Base-by-base conservation (phyloP, 805 yeast species). In the Debaryomyces castellii region DNA sequence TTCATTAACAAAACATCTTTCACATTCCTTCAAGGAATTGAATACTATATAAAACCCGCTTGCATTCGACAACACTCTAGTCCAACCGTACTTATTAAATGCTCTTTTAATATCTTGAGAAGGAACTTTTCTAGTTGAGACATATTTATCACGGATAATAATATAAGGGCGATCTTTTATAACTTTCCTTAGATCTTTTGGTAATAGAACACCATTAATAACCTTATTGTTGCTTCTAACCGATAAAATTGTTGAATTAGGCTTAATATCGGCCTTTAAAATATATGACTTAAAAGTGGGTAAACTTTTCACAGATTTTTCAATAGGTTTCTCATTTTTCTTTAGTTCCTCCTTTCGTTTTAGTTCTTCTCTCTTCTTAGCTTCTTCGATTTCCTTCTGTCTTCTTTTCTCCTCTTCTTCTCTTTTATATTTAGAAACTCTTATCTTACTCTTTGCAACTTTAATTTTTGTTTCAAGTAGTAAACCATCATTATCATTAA, bases 21-120 rank as follows among this genome's bases (percentile, higher is more conserved):
- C 77, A 24, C 88, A 85, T 49, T 83, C 87, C 28, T 64, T 64
- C 11, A 75, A 62, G 14, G 77, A 72, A 53, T 82, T 81, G 63
- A 89, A 89, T 1, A 87, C 82, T 32, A 89, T 71, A 54, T 77
- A 89, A 53, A 85, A 84, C 0, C 96, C 96, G 1, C 75, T 61
- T 38, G 62, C 63, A 51, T 86, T 91, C 3, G 81, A 73, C 40
- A 85, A 59, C 2, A 89, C 80, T 44, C 87, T 71, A 0, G 82
- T 77, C 83, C 89, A 85, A 44, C 77, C 79, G 57, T 85, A 85
- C 40, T 74, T 77, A 34, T 74, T 74, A 25, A 89, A 66, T 24
- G 74, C 71, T 22, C 77, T 72, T 54, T 86, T 82, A 44, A 89
- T 67, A 56, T 85, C 89, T 43, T 72, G 73, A 2, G 81, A 68